Conservation (phyloP, 208 protist genomes). For the Wallacemonas sp. region DNA sequence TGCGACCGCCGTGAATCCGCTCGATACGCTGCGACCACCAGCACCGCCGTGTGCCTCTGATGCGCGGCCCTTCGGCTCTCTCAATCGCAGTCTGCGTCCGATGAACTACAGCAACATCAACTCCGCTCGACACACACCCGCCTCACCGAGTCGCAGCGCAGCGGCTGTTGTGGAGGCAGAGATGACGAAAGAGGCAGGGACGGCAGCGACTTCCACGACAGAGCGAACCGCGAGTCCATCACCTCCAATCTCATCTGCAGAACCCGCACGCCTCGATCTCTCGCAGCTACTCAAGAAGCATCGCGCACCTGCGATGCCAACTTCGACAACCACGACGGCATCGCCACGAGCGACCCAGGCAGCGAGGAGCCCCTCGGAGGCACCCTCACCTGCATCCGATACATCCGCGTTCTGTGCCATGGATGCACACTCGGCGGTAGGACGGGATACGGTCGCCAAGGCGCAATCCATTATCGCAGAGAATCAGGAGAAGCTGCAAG, state of each 20-base stretch:
- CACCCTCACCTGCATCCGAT: no score
- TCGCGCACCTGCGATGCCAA: no score
- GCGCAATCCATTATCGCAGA: conserved; percentile 38
- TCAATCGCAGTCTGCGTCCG: conserved; percentile 34
- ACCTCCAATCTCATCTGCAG: not conserved
- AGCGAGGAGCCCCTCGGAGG: no score
- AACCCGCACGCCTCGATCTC: conserved; percentile 20
- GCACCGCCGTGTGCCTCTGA: conserved; percentile 52
- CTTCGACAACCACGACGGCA: no score
- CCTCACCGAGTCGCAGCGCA: no score
- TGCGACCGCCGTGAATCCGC: conserved; percentile 29
- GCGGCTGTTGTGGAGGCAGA: no score
- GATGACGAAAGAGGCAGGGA: no score
- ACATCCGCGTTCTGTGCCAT: not conserved
- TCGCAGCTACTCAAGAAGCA: conserved; percentile 13
- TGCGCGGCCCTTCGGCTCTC: conserved; percentile 55
- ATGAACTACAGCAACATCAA: conserved; percentile 47
- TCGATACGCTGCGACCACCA: conserved; percentile 36
- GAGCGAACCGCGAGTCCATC: not conserved
- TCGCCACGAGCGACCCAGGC: no score
- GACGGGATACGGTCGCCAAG: conserved; percentile 23
- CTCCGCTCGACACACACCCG: not conserved
- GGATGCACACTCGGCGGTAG: not conserved
- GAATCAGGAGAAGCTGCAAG: not conserved
- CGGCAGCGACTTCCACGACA: not conserved